A percentile compares a stretch with the other conserved stretches of the same genome.
phyloP scores from a whole-genome alignment of 768 basidiomycete species.

The Rhizopogon vinicolor region DNA sequence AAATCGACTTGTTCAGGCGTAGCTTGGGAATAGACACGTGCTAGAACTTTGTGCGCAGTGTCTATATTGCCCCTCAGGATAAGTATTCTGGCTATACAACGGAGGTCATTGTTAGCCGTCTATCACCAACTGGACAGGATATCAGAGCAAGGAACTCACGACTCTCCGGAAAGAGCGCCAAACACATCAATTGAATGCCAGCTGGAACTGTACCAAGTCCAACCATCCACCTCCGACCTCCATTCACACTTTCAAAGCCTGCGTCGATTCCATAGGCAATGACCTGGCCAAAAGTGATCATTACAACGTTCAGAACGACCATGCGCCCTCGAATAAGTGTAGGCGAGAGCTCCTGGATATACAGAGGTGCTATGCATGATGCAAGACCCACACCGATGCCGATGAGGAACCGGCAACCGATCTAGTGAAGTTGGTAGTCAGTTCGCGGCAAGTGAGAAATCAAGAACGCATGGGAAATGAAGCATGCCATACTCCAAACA shows the following conservation, averaged over 20 bases:
- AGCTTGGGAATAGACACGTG: slow-evolving; percentile 67
- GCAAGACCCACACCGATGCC: slow-evolving; percentile 74
- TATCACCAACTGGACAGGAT: too few relatives aligned
- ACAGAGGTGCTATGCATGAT: slow-evolving; percentile 74
- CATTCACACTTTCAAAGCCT: slow-evolving; percentile 50
- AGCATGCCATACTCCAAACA: slow-evolving; percentile 63
- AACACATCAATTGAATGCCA: slow-evolving; percentile 51
- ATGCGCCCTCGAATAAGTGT: slow-evolving; percentile 70
- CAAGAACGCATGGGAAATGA: not conserved
- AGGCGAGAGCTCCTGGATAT: slow-evolving; percentile 81
- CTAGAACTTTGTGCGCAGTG: slow-evolving; percentile 49
- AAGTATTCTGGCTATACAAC: slow-evolving; percentile 51
- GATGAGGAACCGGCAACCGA: slow-evolving; percentile 70
- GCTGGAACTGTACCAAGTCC: slow-evolving; percentile 71
- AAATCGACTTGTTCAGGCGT: slow-evolving; percentile 59
- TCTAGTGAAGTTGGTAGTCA: slow-evolving; percentile 28
- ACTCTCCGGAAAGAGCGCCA: slow-evolving; percentile 73
- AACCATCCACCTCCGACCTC: slow-evolving; percentile 85
- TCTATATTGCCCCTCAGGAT: slow-evolving; percentile 49
- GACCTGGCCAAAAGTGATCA: slow-evolving; percentile 79
- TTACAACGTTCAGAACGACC: slow-evolving; percentile 79
- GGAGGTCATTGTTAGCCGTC: not conserved
- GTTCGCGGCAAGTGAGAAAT: not conserved
- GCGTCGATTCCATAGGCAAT: slow-evolving; percentile 74
- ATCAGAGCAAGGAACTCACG: slow-evolving; percentile 42